These are phyloP conservation scores for Yamadazyma siamensis DNA, from an alignment of 1,139 yeast genomes.

Conservation along the genomic window DNA sequence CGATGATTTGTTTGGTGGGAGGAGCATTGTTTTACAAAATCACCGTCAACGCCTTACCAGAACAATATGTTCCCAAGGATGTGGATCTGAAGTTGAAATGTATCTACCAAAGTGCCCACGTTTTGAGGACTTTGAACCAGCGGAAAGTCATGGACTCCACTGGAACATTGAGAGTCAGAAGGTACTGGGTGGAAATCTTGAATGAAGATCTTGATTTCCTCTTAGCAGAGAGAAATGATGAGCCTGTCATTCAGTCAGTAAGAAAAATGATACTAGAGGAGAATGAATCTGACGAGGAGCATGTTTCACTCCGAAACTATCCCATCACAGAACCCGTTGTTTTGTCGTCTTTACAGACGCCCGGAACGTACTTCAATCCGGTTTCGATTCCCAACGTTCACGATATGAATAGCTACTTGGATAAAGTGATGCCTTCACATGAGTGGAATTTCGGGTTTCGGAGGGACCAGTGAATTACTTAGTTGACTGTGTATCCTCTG, in stretches of 20 bases:
- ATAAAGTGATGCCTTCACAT: neutral
- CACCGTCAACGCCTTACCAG: conserved; percentile 3
- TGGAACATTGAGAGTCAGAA: conserved; percentile 11
- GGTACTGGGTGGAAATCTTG: conserved; percentile 11
- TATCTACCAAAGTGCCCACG: conserved; percentile 2
- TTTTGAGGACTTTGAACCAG: conserved; percentile 4
- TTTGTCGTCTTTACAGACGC: neutral
- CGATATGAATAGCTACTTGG: conserved; percentile 4
- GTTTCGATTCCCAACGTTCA: conserved; percentile 2
- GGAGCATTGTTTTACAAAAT: conserved; percentile 7
- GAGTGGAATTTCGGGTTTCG: too few species aligned
- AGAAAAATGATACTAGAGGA: conserved; percentile 3
- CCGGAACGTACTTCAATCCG: conserved; percentile 1
- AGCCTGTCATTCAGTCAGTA: conserved; percentile 1
- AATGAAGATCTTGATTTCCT: conserved; percentile 8
- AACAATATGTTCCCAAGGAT: conserved; percentile 1
- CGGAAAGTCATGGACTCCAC: conserved; percentile 3
- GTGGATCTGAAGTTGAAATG: neutral
- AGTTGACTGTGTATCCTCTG: too few species aligned
- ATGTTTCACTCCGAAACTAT: too few species aligned
- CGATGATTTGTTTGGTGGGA: conserved; percentile 5
- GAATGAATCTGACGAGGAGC: conserved; percentile 1
- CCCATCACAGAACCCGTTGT: too few species aligned
- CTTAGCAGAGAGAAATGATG: conserved; percentile 1
- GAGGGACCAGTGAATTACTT: too few species aligned